Evolutionary conservation across 164 flowering plant genomes (phyloP).

Genomic region (Piper betle): DNA sequence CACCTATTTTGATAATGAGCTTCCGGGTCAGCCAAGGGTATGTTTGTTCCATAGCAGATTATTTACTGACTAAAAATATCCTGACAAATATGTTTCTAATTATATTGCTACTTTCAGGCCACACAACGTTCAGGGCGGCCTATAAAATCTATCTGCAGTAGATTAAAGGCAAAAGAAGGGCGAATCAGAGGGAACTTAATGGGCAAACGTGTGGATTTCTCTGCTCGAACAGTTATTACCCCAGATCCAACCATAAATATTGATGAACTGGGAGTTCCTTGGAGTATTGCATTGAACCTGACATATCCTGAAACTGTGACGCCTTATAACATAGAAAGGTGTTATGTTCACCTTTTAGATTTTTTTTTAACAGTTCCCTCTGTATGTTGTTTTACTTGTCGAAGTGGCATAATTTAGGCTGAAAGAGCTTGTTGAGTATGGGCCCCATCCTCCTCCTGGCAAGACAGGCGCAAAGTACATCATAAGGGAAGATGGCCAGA

Average conservation of each 20-base stretch:
- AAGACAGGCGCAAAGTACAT: slow-evolving; percentile 99
- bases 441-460: slow-evolving; percentile 99
- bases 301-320: slow-evolving; percentile 99
- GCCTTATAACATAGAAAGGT: slow-evolving; percentile 98
- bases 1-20: slow-evolving; percentile 96
- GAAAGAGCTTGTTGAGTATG: slow-evolving; percentile 98
- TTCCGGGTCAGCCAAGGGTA: slow-evolving; percentile 99
- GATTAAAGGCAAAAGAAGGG: slow-evolving; percentile 98
- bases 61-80: background rate
- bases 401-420: too few species aligned
- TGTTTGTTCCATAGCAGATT: background rate
- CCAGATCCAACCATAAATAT: too few species aligned
- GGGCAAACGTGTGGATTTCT: slow-evolving; percentile 98
- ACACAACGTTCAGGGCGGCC: slow-evolving; percentile 97
- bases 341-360: background rate
- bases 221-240: slow-evolving; percentile 96
- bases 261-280: slow-evolving; percentile 94
- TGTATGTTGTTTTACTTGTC: too few species aligned
- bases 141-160: slow-evolving; percentile 92
- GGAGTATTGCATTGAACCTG: slow-evolving; percentile 97
- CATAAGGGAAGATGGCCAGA: slow-evolving; percentile 94
- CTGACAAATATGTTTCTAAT: too few species aligned
- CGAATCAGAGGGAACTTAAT: slow-evolving; percentile 95
- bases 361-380: too few species aligned
- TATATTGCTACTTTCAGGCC: slow-evolving; percentile 39